Evolutionary conservation across 257 asterid genomes (phyloP), one percentile per base, ranked within the genome.

Genomic region (Misopates orontium): DNA sequence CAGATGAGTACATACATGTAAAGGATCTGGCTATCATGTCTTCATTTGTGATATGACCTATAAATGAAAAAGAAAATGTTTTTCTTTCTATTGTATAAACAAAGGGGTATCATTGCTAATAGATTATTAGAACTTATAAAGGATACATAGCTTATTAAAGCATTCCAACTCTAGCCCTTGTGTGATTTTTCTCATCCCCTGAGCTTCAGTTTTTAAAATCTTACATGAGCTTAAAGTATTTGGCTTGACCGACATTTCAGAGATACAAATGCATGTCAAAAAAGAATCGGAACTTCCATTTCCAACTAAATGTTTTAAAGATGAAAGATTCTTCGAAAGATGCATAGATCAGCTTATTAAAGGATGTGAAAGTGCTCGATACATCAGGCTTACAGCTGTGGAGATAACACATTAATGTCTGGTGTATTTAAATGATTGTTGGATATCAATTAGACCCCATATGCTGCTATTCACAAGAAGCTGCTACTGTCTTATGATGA

Each of bases 271-370:
- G 6, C 4, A 28, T 28, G 36, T 28, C n/a, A n/a, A n/a, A n/a
- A n/a, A n/a, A n/a, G n/a, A n/a, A n/a, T n/a, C n/a, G n/a, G n/a
- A n/a, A n/a, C n/a, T n/a, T n/a, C n/a, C n/a, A n/a, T n/a, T n/a
- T n/a, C n/a, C n/a, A n/a, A n/a, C n/a, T n/a, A 40, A 50, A 47
- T 60, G 39, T 19, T 49, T 21, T 66, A 23, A n/a, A 58, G 59
- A 64, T 48, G 49, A 23, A 71, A 45, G 36, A 18, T 49, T 62
- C 60, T 23, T 67, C 67, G 13, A n/a, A 16, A 67, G 59, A 45
- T 68, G 53, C 69, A 62, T 53, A 55, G 42, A 74, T 63, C 63
- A 52, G 54, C 31, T 31, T 22, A 20, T n/a, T n/a, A n/a, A 62
- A 57, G 56, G 17, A 21, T 21, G 36, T 7, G 7, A 28, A 28